A percentile compares a stretch with the other conserved stretches of the same genome.
Evolutionary conservation across 1,139 yeast genomes (phyloP).

Genomic region (Spathaspora sp.): DNA sequence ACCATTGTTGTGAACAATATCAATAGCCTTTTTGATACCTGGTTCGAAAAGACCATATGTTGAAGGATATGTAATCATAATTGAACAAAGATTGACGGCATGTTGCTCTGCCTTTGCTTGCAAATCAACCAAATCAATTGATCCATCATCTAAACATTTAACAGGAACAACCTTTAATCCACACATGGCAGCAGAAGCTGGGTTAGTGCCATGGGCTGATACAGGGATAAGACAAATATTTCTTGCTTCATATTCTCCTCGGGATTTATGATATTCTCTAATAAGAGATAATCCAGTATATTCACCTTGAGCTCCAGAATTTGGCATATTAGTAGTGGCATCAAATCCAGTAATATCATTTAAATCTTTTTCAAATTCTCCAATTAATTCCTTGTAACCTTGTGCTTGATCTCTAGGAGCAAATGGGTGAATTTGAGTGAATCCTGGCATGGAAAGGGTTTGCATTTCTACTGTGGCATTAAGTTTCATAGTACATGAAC

Average conservation of each 20-base stretch:
- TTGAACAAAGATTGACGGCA: conserved; percentile 72
- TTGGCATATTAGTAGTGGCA: conserved; percentile 91
- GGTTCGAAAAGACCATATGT: conserved; percentile 97
- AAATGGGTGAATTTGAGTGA: conserved; percentile 85
- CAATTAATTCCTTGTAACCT: conserved; percentile 76
- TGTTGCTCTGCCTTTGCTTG: conserved; percentile 71
- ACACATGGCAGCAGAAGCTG: conserved; percentile 98
- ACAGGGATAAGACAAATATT: conserved; percentile 93
- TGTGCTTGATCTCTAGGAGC: conserved; percentile 83
- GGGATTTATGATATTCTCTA: conserved; percentile 68
- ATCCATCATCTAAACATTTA: conserved; percentile 82
- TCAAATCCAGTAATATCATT: conserved; percentile 95
- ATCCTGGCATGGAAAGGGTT: conserved; percentile 93
- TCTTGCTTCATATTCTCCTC: conserved; percentile 67
- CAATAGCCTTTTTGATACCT: conserved; percentile 80
- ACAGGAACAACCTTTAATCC: conserved; percentile 92
- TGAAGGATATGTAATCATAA: conserved; percentile 96
- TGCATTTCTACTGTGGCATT: conserved; percentile 95
- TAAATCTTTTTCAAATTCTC: conserved; percentile 78
- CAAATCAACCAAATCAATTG: conserved; percentile 78
- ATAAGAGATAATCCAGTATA: conserved; percentile 91
- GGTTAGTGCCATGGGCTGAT: conserved; percentile 97
- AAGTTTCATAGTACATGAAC: conserved; percentile 97
- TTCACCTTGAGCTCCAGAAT: conserved; percentile 98
- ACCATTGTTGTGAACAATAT: conserved; percentile 77